Evolutionary conservation across 805 yeast species (phyloP), one percentile per base, ranked within the genome.

Genomic region (Lachancea mirantina): DNA sequence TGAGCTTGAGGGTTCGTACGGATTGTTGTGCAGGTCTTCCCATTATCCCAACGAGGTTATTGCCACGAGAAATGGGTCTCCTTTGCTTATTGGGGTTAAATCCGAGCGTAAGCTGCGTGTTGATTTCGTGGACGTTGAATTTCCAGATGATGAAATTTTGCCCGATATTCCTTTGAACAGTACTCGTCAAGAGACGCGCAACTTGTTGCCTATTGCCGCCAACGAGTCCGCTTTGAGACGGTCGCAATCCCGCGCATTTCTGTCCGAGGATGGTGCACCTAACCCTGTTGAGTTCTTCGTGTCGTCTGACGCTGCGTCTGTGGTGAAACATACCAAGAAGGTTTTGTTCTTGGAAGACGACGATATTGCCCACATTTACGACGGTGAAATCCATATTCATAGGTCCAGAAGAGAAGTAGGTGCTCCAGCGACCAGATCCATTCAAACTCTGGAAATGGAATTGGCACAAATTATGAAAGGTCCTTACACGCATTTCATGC

Each of bases 391-490:
- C 59, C 99, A 92, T 63, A 92, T 92, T 44, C 99, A 92, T 67
- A 82, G 99, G 63, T 94, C 95, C 35, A 77, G 84, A 56, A 82
- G 79, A 56, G 83, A 77, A 44, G 85, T 78, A 14, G 87, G 84
- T 48, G 88, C 82, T 54, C 78, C 96, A n/a, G 78, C 95, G 39
- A 84, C 87, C 34, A 82, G 99, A 70, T 82, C 89, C 33, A 94
- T 92, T 52, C 96, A 92, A 65, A 92, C 96, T 30, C 71, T 92
- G 52, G 98, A 92, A 67, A 73, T 92, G 81, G 96, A 92, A 67
- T 75, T 92, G 57, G 92, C 94, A 41, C 94, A 92, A 67, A 89
- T 92, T 58, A 92, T 92, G 97, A 89, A 87, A 68, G 98, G 98
- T 52, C 82, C 84, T 42, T 89, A 82, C 67, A 78, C 75, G 49